phyloP scores from a whole-genome alignment of 257 asterid species.

The Solanum pennellii region DNA sequence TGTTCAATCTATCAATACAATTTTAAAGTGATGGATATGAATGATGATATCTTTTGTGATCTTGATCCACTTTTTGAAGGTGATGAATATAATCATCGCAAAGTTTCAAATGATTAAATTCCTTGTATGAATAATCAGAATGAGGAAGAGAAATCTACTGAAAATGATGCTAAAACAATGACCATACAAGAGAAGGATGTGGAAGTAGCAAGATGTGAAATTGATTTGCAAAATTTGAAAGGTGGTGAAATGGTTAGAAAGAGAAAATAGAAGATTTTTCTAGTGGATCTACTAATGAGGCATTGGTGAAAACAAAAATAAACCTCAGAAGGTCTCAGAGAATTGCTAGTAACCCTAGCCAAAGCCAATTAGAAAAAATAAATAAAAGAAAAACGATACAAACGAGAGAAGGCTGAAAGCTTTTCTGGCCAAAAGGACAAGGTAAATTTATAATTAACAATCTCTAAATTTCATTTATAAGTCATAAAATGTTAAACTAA shows the following conservation, averaged over 20 bases:
- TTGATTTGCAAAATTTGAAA: neutral
- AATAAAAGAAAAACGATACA: neutral
- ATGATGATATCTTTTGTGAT: neutral
- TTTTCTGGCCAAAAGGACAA: neutral
- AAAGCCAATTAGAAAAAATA: neutral
- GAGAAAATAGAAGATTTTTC: neutral
- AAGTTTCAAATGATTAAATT: neutral
- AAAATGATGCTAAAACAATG: neutral
- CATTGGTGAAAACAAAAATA: neutral
- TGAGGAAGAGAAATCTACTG: neutral
- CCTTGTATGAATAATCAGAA: neutral
- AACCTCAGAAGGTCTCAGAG: neutral
- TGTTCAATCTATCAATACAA: neutral
- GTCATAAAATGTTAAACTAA: neutral
- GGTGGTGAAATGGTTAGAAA: neutral
- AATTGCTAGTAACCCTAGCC: neutral
- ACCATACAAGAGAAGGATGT: neutral
- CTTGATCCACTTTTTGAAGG: neutral
- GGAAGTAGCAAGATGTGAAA: neutral
- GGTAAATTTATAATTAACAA: neutral
- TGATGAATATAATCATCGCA: neutral
- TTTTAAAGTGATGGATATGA: neutral
- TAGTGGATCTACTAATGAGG: neutral
- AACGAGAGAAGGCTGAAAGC: neutral
- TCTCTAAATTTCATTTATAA: neutral